Conservation (phyloP, 169 alveolate genomes). For the Pseudocohnilembus persalinus region DNA sequence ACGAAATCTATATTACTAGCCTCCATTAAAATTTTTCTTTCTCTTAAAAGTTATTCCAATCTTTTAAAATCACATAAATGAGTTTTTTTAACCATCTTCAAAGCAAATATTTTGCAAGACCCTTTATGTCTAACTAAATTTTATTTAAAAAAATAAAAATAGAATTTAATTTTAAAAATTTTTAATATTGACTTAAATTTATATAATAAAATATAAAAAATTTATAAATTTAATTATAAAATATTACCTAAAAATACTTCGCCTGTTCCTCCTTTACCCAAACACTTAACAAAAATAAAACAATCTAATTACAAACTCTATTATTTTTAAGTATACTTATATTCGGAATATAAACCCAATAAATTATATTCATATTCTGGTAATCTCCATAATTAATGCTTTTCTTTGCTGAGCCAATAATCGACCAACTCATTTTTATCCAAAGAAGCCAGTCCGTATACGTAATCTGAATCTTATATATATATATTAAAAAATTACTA, state of each 20-base stretch:
- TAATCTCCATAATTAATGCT: not conserved
- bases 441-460: not conserved
- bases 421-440: not conserved
- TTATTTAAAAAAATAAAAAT: not conserved
- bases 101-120: slow-evolving; percentile 34
- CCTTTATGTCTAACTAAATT: slow-evolving; percentile 35
- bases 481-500: too few relatives aligned
- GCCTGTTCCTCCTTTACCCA: slow-evolving; percentile 49
- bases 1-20: slow-evolving; percentile 31
- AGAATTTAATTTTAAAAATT: not conserved
- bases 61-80: slow-evolving; percentile 45
- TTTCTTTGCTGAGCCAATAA: not conserved
- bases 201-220: not conserved
- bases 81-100: slow-evolving; percentile 42
- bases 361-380: not conserved
- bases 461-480: too few relatives aligned
- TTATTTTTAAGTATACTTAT: too few relatives aligned
- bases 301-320: not conserved
- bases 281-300: slow-evolving; percentile 40
- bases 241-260: slow-evolving; percentile 38
- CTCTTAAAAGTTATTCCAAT: slow-evolving; percentile 41
- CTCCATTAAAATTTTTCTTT: slow-evolving; percentile 39
- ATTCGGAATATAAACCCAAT: not conserved
- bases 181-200: not conserved
- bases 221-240: too few relatives aligned